phyloP scores from a whole-genome alignment of 2,329 filamentous ascomycete genomes.

The Paraphoma sp. region DNA sequence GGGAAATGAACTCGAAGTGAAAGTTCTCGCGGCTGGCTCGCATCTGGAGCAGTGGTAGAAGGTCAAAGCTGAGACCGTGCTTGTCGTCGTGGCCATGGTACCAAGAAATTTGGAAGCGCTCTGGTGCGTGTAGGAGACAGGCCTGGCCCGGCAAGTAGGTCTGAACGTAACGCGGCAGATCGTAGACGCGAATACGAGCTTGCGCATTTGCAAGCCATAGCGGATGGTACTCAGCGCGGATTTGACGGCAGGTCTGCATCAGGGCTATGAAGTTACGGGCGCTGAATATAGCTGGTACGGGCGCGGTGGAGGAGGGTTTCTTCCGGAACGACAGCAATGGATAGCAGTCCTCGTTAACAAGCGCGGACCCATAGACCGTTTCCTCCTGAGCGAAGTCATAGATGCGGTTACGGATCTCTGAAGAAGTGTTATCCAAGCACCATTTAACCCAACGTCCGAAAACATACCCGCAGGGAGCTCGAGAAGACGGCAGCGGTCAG shows the following conservation, averaged over 20 bases:
- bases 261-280: neutral
- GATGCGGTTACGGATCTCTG: constrained; percentile 1
- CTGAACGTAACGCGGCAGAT: neutral
- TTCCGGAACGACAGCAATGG: too few species aligned
- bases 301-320: too few species aligned
- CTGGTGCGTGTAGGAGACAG: neutral
- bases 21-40: neutral
- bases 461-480: neutral
- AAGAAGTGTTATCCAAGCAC: neutral
- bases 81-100: neutral
- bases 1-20: neutral
- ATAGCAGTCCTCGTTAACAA: too few species aligned
- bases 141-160: neutral
- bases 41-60: neutral
- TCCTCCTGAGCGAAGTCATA: neutral
- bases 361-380: neutral
- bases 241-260: neutral
- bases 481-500: neutral
- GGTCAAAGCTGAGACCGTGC: neutral
- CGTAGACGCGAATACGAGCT: neutral
- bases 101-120: neutral
- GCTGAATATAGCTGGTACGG: neutral
- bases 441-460: neutral
- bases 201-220: neutral
- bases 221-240: constrained; percentile 7